Evolutionary conservation across 1,284 basidiomycete species (phyloP).

Genomic region (Pseudozyma pruni): DNA sequence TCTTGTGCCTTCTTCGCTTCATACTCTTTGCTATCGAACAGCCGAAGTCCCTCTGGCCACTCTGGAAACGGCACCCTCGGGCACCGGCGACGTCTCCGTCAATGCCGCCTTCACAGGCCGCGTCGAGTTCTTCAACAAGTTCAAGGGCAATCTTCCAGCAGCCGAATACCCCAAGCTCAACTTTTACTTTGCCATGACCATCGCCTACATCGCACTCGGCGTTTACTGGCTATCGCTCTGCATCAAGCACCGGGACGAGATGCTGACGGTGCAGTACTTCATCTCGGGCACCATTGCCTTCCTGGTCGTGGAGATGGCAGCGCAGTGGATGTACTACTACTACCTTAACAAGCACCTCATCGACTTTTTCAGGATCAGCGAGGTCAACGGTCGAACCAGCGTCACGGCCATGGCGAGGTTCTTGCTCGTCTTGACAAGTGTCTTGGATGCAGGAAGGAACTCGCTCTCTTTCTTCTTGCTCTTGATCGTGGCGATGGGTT

Average conservation of each 20-base stretch:
- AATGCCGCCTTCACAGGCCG: conserved; percentile 85
- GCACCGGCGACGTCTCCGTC: conserved; percentile 10
- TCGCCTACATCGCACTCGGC: conserved; percentile 79
- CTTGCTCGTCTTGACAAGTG: conserved; percentile 67
- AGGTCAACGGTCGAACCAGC: conserved; percentile 38
- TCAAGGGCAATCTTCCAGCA: conserved; percentile 87
- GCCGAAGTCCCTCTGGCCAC: conserved; percentile 86
- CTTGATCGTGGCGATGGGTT: conserved; percentile 76
- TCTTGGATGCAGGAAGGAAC: conserved; percentile 91
- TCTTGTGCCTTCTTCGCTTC: not conserved
- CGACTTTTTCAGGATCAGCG: conserved; percentile 57
- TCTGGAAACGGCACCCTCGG: conserved; percentile 51
- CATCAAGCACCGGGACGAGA: conserved; percentile 80
- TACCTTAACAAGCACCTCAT: conserved; percentile 61
- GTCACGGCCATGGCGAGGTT: conserved; percentile 58
- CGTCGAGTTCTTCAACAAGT: conserved; percentile 87
- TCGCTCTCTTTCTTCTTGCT: conserved; percentile 95
- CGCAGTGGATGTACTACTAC: conserved; percentile 68
- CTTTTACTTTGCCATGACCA: conserved; percentile 86
- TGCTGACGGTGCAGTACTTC: conserved; percentile 78
- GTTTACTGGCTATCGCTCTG: conserved; percentile 85
- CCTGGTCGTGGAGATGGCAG: conserved; percentile 91
- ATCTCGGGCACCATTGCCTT: conserved; percentile 89
- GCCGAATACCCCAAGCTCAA: conserved; percentile 98
- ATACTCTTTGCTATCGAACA: conserved; percentile 68